Evolutionary conservation across 2,329 filamentous ascomycete genomes (phyloP), one percentile per base, ranked within the genome.

Genomic region (Penicillium sp.): DNA sequence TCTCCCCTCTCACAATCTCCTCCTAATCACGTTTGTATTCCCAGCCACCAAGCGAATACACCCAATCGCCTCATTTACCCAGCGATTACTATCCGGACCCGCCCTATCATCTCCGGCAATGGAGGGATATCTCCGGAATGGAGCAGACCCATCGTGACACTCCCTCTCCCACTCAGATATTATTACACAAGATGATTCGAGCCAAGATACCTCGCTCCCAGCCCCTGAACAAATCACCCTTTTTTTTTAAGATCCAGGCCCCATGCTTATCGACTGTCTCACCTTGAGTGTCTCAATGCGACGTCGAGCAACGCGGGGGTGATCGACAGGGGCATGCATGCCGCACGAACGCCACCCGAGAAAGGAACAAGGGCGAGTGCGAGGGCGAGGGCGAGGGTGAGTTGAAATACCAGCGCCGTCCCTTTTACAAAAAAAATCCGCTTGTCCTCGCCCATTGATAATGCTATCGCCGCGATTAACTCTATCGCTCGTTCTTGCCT

Each of bases 401-500:
- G 7, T 42, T 42, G 24, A 42, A 42, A 42, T 42, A 42, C 24
- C 26, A 29, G 9, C 24, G 8, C 23, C 18, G 8, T 29, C 39
- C 39, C 39, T 42, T 24, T n/a, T 18, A 24, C n/a, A n/a, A 29
- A 3, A 12, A 15, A 9, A 4, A 42, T n/a, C 10, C 24, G n/a
- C 3, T 15, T 18, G 39, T 20, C n/a, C 9, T 20, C 24, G 13
- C 39, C 8, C 24, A 7, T 20, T 27, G 26, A 32, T 24, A 33
- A 63, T 56, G 50, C 47, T 33, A 20, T 50, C 42, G 30, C 54
- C 46, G 45, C 43, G 20, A 15, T 41, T 54, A 7, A 46, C 50
- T 26, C 37, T 59, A 23, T 54, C 51, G 34, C 42, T 59, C 42
- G 24, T 60, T 49, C 13, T 60, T 2, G 30, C 49, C 27, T 46